Percentiles rank a stretch among this genome's conserved stretches.
phyloP scores from a whole-genome alignment of 2,329 filamentous ascomycete genomes.

The Nemania abortiva region DNA sequence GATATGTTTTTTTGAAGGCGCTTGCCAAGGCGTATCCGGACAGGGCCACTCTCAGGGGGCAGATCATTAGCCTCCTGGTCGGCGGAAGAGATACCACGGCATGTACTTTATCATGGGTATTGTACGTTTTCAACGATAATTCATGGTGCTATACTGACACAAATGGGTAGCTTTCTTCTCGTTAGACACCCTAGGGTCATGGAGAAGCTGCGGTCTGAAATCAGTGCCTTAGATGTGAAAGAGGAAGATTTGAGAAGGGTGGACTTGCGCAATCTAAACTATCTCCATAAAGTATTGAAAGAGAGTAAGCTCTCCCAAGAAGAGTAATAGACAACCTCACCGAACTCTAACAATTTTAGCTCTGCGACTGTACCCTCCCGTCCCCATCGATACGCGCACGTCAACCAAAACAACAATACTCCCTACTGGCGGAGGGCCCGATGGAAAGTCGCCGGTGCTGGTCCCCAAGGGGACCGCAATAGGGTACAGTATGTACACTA shows the following conservation, averaged over 20 bases:
- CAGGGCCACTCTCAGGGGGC: slow-evolving; percentile 41
- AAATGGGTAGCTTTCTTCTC: slow-evolving; percentile 39
- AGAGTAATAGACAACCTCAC: neutral
- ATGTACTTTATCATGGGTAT: slow-evolving; percentile 45
- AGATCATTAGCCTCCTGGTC: slow-evolving; percentile 47
- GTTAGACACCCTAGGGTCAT: slow-evolving; percentile 42
- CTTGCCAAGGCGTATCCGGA: slow-evolving; percentile 41
- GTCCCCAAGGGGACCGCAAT: slow-evolving; percentile 55
- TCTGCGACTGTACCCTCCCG: slow-evolving; percentile 46
- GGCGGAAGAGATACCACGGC: slow-evolving; percentile 48
- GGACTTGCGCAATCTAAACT: slow-evolving; percentile 39
- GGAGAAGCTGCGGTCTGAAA: slow-evolving; percentile 42
- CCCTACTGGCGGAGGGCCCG: slow-evolving; percentile 45
- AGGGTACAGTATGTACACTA: slow-evolving; percentile 58
- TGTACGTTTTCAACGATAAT: slow-evolving; percentile 35
- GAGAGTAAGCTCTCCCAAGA: slow-evolving; percentile 40
- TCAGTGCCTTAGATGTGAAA: slow-evolving; percentile 36
- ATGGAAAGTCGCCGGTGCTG: slow-evolving; percentile 44
- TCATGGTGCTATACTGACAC: slow-evolving; percentile 1
- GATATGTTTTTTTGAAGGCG: slow-evolving; percentile 43
- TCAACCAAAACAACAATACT: slow-evolving; percentile 43
- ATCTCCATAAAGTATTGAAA: slow-evolving; percentile 45
- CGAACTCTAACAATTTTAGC: slow-evolving; percentile 28
- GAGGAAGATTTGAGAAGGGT: slow-evolving; percentile 36
- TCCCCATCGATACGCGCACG: slow-evolving; percentile 44